Evolutionary conservation across 2,329 filamentous ascomycete species (phyloP).

Genomic region (Pseudopyricularia javanii): DNA sequence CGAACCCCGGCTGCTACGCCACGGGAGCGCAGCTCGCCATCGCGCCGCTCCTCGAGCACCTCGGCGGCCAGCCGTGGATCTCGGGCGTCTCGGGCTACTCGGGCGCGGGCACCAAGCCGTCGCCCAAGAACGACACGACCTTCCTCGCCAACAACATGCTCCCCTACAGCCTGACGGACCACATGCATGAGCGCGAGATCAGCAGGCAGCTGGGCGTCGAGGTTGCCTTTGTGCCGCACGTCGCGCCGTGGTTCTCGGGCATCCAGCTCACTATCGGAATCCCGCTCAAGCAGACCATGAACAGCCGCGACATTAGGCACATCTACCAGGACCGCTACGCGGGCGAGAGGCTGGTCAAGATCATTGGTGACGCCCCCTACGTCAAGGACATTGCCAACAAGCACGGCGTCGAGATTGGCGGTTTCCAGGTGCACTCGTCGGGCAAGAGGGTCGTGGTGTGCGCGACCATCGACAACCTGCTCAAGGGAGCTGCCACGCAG

Average conservation of each 20-base stretch:
- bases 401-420: conserved; percentile 88
- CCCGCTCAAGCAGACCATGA: conserved; percentile 76
- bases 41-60: conserved; percentile 62
- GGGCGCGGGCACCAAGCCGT: conserved; percentile 88
- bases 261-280: conserved; percentile 89
- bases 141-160: conserved; percentile 79
- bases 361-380: conserved; percentile 73
- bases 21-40: conserved; percentile 87
- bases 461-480: conserved; percentile 83
- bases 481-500: conserved; percentile 88
- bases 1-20: conserved; percentile 91
- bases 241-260: conserved; percentile 93
- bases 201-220: conserved; percentile 57
- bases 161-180: conserved; percentile 81
- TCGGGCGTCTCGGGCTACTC: conserved; percentile 94
- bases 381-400: conserved; percentile 77
- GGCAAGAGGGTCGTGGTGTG: conserved; percentile 92
- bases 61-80: conserved; percentile 67
- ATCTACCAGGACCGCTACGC: conserved; percentile 94
- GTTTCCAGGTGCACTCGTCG: conserved; percentile 81
- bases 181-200: conserved; percentile 92
- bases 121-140: conserved; percentile 82
- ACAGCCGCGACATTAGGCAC: conserved; percentile 80
- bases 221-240: conserved; percentile 84
- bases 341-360: conserved; percentile 88